A percentile compares a stretch with the other conserved stretches of the same genome.
phyloP scores from a whole-genome alignment of 805 yeast genomes.

The Wickerhamomyces chambardii region DNA sequence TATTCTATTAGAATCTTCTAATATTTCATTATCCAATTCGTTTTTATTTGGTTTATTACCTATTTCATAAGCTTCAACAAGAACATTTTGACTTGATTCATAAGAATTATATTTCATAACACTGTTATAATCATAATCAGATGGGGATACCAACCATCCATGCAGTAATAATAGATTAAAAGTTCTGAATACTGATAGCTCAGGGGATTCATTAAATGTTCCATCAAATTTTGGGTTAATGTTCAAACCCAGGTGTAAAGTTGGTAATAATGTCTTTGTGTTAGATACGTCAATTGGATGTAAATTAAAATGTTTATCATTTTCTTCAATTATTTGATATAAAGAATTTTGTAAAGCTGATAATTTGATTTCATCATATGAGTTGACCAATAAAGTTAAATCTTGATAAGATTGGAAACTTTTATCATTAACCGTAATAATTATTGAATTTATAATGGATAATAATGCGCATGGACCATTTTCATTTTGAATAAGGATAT shows the following conservation, averaged over 20 bases:
- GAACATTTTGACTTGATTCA: slow-evolving; percentile 51
- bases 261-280: slow-evolving; percentile 49
- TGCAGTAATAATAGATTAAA: slow-evolving; percentile 62
- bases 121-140: slow-evolving; percentile 21
- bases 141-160: slow-evolving; percentile 70
- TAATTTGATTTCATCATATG: slow-evolving; percentile 23
- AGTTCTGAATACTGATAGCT: slow-evolving; percentile 45
- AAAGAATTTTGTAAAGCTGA: slow-evolving; percentile 36
- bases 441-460: slow-evolving; percentile 63
- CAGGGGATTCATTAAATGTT: slow-evolving; percentile 42
- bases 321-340: slow-evolving; percentile 35
- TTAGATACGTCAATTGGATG: slow-evolving; percentile 25
- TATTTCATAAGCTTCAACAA: slow-evolving; percentile 37
- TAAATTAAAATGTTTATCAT: slow-evolving; percentile 17
- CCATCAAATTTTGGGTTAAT: slow-evolving; percentile 69
- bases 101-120: slow-evolving; percentile 35
- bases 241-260: slow-evolving; percentile 58
- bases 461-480: slow-evolving; percentile 89
- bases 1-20: slow-evolving; percentile 25
- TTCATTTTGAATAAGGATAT: slow-evolving; percentile 63
- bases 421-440: slow-evolving; percentile 33
- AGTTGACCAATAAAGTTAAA: slow-evolving; percentile 22
- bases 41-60: slow-evolving; percentile 14
- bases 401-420: slow-evolving; percentile 15
- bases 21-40: slow-evolving; percentile 17